Evolutionary conservation across 176 grass and related monocot species (phyloP).

Genomic region (Carex cristatella): DNA sequence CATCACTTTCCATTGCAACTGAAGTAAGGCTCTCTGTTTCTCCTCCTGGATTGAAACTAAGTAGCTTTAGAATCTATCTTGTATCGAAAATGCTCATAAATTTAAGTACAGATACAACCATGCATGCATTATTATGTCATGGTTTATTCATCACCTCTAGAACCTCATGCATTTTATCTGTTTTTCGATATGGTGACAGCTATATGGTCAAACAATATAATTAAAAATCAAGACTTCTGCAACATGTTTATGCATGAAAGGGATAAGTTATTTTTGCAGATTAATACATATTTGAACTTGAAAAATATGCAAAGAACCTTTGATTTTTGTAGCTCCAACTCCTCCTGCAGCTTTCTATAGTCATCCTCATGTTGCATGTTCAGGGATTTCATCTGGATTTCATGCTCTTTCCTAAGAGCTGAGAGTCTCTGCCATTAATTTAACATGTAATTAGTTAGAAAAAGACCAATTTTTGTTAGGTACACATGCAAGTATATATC

Average conservation of each 20-base stretch:
- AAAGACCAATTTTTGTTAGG: background rate
- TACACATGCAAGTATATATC: background rate
- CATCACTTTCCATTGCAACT: constrained; percentile 98
- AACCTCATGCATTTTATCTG: background rate
- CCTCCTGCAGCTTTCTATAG: constrained; percentile 67
- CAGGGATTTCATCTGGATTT: constrained; percentile 69
- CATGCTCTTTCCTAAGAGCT: constrained; percentile 74
- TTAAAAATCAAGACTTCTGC: background rate
- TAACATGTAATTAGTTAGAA: constrained; percentile 4
- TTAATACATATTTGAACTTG: background rate
- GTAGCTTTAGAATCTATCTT: constrained; percentile 19
- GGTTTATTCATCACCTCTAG: background rate
- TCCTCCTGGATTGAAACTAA: constrained; percentile 67
- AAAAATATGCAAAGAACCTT: constrained; percentile 42
- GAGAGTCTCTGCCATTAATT: constrained; percentile 45
- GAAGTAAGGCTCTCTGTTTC: constrained; percentile 85
- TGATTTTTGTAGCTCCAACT: constrained; percentile 89
- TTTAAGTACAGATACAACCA: background rate
- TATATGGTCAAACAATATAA: background rate
- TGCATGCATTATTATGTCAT: background rate
- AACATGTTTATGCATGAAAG: background rate
- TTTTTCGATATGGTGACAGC: background rate
- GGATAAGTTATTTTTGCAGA: background rate
- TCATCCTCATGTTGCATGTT: constrained; percentile 71
- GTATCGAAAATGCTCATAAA: background rate